Percentiles rank a stretch among this genome's conserved stretches.
These are phyloP conservation scores for Ceratobasidium sp. DNA, from an alignment of 1,284 basidiomycete genomes.

Conservation along the genomic window DNA sequence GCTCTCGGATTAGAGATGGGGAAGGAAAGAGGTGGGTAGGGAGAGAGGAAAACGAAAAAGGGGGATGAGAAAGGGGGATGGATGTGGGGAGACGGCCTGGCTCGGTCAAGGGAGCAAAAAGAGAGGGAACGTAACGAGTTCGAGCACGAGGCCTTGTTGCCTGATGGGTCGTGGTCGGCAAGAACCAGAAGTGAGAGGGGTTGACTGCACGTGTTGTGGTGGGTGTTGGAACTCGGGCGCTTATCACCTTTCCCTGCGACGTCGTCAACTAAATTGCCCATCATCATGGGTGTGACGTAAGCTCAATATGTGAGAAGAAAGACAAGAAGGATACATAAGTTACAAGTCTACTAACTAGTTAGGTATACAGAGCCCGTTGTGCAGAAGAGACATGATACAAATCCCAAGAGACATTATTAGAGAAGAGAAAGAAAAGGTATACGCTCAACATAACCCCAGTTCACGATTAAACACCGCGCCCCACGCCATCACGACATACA, in stretches of 20 bases:
- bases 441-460: slow-evolving; percentile 59
- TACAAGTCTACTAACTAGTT: background rate
- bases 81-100: too few species aligned
- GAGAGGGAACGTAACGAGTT: background rate
- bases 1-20: background rate
- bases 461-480: slow-evolving; percentile 66
- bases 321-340: slow-evolving; percentile 3
- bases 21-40: background rate
- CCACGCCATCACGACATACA: slow-evolving; percentile 87
- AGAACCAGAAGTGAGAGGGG: background rate
- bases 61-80: too few species aligned
- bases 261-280: too few species aligned
- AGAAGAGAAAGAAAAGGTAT: background rate
- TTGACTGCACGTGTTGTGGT: slow-evolving; percentile 11
- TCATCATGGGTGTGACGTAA: slow-evolving; percentile 11
- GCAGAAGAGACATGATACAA: background rate
- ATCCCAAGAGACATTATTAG: background rate
- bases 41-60: background rate
- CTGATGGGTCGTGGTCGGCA: slow-evolving; percentile 6
- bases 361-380: too few species aligned
- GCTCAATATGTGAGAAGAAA: background rate
- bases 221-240: slow-evolving; percentile 15
- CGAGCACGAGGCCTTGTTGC: slow-evolving; percentile 8
- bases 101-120: background rate
- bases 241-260: background rate